A percentile compares a stretch with the other conserved stretches of the same genome.
Evolutionary conservation across 2,329 filamentous ascomycete genomes (phyloP).

Genomic region (Graphium sp.): DNA sequence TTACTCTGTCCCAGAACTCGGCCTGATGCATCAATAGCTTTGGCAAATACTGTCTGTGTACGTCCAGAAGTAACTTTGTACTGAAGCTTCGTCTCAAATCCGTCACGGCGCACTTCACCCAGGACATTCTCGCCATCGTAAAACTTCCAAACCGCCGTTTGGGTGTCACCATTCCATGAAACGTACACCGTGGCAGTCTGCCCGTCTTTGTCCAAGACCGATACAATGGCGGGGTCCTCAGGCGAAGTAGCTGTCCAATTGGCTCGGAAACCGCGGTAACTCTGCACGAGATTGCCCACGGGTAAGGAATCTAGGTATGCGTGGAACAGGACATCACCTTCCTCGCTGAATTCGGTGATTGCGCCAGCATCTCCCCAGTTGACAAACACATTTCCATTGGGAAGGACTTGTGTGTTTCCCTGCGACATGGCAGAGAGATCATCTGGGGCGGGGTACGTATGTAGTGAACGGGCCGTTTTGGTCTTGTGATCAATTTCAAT

Average conservation of each 20-base stretch:
- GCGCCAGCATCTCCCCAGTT: conserved; percentile 37
- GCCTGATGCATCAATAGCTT: too few species aligned
- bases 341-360: conserved; percentile 25
- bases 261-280: conserved; percentile 36
- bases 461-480: conserved; percentile 25
- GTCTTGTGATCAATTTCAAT: conserved; percentile 25
- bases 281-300: conserved; percentile 22
- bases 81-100: too few species aligned
- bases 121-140: too few species aligned
- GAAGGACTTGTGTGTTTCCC: conserved; percentile 32
- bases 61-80: too few species aligned
- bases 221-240: conserved; percentile 10
- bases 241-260: conserved; percentile 31
- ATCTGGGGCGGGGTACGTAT: conserved; percentile 29
- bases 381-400: conserved; percentile 33
- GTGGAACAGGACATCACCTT: conserved; percentile 35
- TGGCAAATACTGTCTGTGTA: too few species aligned
- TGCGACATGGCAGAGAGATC: conserved; percentile 29
- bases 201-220: conserved; percentile 8
- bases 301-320: conserved; percentile 23
- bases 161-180: conserved; percentile 35
- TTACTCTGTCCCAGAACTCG: too few species aligned
- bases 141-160: conserved; percentile 29
- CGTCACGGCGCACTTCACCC: too few species aligned
- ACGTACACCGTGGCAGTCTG: conserved; percentile 26